Percentiles rank a stretch among this genome's conserved stretches.
These are phyloP conservation scores for Juglanconis sp. DNA, from an alignment of 2,329 filamentous ascomycete species.

Conservation along the genomic window DNA sequence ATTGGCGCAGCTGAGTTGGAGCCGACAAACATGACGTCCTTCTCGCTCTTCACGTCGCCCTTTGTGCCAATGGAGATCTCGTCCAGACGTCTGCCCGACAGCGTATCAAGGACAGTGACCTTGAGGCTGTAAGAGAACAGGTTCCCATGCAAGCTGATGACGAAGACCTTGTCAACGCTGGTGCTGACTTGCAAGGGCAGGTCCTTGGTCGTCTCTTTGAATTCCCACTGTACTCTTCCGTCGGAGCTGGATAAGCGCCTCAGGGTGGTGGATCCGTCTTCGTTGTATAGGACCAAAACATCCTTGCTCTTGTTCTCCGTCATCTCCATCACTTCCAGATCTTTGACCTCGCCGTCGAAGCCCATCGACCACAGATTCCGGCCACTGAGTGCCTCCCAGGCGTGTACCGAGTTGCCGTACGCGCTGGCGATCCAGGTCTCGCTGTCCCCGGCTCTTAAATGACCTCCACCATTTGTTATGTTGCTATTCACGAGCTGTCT, in stretches of 20 bases:
- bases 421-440: conserved; percentile 76
- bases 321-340: conserved; percentile 75
- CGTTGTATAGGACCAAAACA: conserved; percentile 64
- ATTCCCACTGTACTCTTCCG: conserved; percentile 77
- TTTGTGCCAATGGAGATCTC: conserved; percentile 73
- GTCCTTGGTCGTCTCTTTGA: conserved; percentile 65
- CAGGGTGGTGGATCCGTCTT: conserved; percentile 57
- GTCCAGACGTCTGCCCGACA: conserved; percentile 68
- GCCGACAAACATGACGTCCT: conserved; percentile 71
- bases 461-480: conserved; percentile 43
- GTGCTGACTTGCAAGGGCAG: conserved; percentile 71
- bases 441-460: conserved; percentile 71
- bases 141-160: conserved; percentile 70
- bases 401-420: conserved; percentile 64
- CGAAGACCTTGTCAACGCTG: conserved; percentile 68
- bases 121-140: conserved; percentile 72
- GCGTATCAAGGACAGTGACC: conserved; percentile 68
- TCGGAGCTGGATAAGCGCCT: conserved; percentile 69
- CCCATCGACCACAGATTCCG: conserved; percentile 71
- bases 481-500: conserved; percentile 67
- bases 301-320: conserved; percentile 64
- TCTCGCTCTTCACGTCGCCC: conserved; percentile 61
- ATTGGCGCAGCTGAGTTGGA: conserved; percentile 73
- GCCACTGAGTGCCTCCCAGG: conserved; percentile 82
- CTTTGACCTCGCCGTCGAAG: conserved; percentile 58